phyloP scores from a whole-genome alignment of 805 yeast species.

The Blastobotrys attinorum region DNA sequence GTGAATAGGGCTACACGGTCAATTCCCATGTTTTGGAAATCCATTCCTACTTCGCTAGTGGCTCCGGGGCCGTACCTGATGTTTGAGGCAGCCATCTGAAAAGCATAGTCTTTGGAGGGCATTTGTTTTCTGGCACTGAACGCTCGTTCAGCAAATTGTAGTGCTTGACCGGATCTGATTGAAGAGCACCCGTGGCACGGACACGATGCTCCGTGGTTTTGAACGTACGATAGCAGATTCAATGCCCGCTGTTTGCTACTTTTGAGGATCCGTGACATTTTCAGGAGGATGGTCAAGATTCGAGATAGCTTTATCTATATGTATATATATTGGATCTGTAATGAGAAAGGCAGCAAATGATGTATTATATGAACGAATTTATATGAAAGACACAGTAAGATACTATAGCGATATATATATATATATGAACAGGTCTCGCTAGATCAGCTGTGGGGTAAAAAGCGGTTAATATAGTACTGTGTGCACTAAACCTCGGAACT shows the following conservation, averaged over 20 bases:
- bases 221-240: constrained; percentile 18
- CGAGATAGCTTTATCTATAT: too few species aligned
- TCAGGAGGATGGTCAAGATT: background rate
- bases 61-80: constrained; percentile 34
- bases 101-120: constrained; percentile 29
- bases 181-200: constrained; percentile 30
- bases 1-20: constrained; percentile 32
- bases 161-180: constrained; percentile 6
- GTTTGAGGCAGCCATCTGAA: constrained; percentile 34
- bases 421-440: too few species aligned
- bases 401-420: too few species aligned
- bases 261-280: background rate
- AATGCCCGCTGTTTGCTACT: constrained; percentile 9
- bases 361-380: too few species aligned
- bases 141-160: constrained; percentile 10
- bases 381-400: too few species aligned
- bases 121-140: constrained; percentile 4
- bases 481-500: too few species aligned
- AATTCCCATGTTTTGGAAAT: constrained; percentile 28
- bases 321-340: too few species aligned
- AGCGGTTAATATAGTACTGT: too few species aligned
- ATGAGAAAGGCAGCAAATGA: too few species aligned
- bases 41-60: constrained; percentile 32
- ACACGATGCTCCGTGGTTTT: constrained; percentile 24
- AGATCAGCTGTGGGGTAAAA: too few species aligned